phyloP scores from a whole-genome alignment of 257 asterid species.

The Salvia rosmarinus region DNA sequence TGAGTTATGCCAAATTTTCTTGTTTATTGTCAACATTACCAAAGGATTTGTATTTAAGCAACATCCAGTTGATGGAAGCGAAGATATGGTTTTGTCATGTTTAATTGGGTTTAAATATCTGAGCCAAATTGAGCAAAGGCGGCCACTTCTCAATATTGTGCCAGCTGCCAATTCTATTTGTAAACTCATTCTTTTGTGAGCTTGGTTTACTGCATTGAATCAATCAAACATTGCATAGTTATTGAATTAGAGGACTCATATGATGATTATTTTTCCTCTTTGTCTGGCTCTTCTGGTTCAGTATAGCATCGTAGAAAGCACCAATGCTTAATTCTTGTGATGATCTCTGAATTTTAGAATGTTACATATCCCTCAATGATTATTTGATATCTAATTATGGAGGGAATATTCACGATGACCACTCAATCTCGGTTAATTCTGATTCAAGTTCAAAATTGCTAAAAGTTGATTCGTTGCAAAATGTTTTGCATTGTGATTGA shows the following conservation, averaged over 20 bases:
- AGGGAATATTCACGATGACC: neutral
- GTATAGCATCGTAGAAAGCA: neutral
- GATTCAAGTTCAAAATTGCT: neutral
- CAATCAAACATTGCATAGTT: neutral
- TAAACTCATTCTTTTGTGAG: neutral
- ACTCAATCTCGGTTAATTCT: neutral
- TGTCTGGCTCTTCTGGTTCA: slow-evolving; percentile 7
- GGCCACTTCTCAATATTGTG: neutral
- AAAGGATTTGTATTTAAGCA: neutral
- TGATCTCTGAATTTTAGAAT: neutral
- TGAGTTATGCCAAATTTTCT: neutral
- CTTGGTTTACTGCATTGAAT: slow-evolving; percentile 2
- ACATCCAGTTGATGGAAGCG: slow-evolving; percentile 7
- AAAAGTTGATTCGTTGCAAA: neutral
- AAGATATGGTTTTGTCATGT: neutral
- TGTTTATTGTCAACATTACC: neutral
- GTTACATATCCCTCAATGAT: neutral
- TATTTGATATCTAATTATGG: neutral
- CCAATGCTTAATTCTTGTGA: neutral
- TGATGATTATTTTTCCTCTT: neutral
- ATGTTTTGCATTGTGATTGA: neutral
- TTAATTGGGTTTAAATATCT: neutral
- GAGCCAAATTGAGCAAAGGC: neutral
- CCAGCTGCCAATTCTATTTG: neutral
- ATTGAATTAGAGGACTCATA: neutral